Evolutionary conservation across 768 basidiomycete genomes (phyloP), one percentile per base, ranked within the genome.

Genomic region (Myochromella boudieri): DNA sequence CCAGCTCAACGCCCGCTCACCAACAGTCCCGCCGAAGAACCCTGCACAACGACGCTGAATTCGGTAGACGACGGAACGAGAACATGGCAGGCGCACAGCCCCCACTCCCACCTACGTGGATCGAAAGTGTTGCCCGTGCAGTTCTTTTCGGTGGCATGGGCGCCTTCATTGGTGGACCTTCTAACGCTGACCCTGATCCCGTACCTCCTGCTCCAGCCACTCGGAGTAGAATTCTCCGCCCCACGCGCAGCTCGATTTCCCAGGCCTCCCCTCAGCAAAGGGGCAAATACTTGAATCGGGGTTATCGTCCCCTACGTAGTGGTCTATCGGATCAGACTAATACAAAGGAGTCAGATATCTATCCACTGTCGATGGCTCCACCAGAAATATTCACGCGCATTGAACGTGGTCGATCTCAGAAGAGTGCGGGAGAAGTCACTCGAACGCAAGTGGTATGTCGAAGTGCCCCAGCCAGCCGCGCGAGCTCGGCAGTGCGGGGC

Each of bases 71-170:
- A 10, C 59, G 57, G 29, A 59, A 64, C 37, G 67, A 60, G 5
- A 69, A 70, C 44, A 58, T 56, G 12, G 61, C 67, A 34, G 60
- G 59, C 8, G 59, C 64, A 14, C 62, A 60, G 37, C 81, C 82
- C n/a, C 80, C 84, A 3, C 67, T 87, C 25, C 85, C 86, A 3
- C 61, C 71, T 6, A 78, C 78, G n/a, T 89, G 87, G 87, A 66
- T 88, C 18, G 82, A 85, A 58, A 77, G 71, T 1, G 83, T 88
- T n/a, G 74, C 84, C 7, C 79, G 75, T 44, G 84, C 84, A 0
- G 71, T 88, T 7, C 66, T 82, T n/a, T 74, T 75, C 36, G 78
- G 80, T 15, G 75, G 75, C 3, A 60, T 67, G 27, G 77, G 70
- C 3, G 67, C 74, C 1, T 69, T 73, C 49, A 60, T 77, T 4